Conservation (phyloP, 805 yeast genomes). For the Wickerhamomyces queroliae region DNA sequence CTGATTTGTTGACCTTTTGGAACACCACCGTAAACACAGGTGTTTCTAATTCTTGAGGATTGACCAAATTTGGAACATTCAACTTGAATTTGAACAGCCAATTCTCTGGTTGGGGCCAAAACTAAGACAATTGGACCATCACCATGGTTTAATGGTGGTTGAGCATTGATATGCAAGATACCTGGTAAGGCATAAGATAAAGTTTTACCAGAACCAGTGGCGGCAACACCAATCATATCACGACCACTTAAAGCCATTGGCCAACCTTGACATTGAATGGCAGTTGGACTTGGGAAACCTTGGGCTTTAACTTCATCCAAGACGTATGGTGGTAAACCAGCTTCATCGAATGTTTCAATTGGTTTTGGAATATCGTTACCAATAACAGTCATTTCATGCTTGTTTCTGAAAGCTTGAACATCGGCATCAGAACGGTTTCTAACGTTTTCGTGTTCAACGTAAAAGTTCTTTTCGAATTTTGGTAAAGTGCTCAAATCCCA, state of each 20-base stretch:
- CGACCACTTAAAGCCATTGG: slow-evolving; percentile 99
- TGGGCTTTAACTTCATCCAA: slow-evolving; percentile 81
- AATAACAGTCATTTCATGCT: slow-evolving; percentile 76
- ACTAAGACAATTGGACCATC: slow-evolving; percentile 97
- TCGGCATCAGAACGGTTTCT: slow-evolving; percentile 70
- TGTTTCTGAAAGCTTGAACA: slow-evolving; percentile 68
- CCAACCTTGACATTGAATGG: slow-evolving; percentile 99
- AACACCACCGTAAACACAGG: slow-evolving; percentile 99
- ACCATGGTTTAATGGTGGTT: slow-evolving; percentile 86
- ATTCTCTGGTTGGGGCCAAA: slow-evolving; percentile 97
- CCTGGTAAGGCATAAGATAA: slow-evolving; percentile 95
- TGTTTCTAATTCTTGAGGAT: slow-evolving; percentile 89
- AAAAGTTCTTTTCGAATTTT: slow-evolving; percentile 91
- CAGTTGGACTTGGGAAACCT: slow-evolving; percentile 93
- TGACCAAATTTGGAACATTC: slow-evolving; percentile 95
- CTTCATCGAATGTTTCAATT: slow-evolving; percentile 87
- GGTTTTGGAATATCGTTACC: slow-evolving; percentile 94
- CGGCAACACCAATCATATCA: slow-evolving; percentile 98
- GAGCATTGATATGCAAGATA: slow-evolving; percentile 97
- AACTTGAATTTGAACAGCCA: slow-evolving; percentile 94
- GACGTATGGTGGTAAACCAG: slow-evolving; percentile 96
- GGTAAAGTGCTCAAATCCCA: slow-evolving; percentile 80
- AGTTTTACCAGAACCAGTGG: slow-evolving; percentile 99
- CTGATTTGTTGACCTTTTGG: slow-evolving; percentile 97
- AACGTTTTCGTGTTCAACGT: slow-evolving; percentile 79